These are phyloP conservation scores for Sporisorium sorghi DNA, from an alignment of 1,284 basidiomycete species.

Conservation along the genomic window DNA sequence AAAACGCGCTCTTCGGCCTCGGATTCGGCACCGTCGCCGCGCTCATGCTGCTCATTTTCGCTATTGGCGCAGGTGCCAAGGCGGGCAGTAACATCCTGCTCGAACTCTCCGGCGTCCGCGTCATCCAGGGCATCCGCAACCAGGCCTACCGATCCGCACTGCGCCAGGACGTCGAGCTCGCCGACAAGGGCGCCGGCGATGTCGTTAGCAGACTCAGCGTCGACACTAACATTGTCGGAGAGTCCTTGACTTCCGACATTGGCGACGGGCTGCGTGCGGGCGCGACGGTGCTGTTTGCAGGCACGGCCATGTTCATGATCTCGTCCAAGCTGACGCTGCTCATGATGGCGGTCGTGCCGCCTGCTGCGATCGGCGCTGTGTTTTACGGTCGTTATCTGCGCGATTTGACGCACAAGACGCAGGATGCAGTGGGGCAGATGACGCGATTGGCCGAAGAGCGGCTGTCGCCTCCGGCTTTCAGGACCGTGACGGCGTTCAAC, in stretches of 20 bases:
- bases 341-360: constrained; percentile 94
- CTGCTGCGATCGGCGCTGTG: constrained; percentile 93
- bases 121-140: constrained; percentile 88
- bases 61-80: constrained; percentile 86
- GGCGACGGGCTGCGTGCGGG: constrained; percentile 63
- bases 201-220: constrained; percentile 90
- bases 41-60: constrained; percentile 82
- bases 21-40: constrained; percentile 84
- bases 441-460: constrained; percentile 88
- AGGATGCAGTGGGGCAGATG: constrained; percentile 94
- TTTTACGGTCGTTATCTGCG: constrained; percentile 96
- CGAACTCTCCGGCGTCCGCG: constrained; percentile 83
- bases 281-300: constrained; percentile 71
- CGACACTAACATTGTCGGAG: constrained; percentile 93
- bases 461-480: constrained; percentile 80
- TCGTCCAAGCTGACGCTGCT: constrained; percentile 88
- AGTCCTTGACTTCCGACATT: constrained; percentile 75
- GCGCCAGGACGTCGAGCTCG: constrained; percentile 81
- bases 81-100: constrained; percentile 90
- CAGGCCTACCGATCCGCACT: constrained; percentile 84
- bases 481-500: constrained; percentile 93
- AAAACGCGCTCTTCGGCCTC: constrained; percentile 70
- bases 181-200: constrained; percentile 92
- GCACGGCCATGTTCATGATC: constrained; percentile 95
- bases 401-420: constrained; percentile 88